Percentiles rank a stretch among this genome's conserved stretches.
phyloP scores from a whole-genome alignment of 2,329 filamentous ascomycete species.

The Aspergillus jensenii region DNA sequence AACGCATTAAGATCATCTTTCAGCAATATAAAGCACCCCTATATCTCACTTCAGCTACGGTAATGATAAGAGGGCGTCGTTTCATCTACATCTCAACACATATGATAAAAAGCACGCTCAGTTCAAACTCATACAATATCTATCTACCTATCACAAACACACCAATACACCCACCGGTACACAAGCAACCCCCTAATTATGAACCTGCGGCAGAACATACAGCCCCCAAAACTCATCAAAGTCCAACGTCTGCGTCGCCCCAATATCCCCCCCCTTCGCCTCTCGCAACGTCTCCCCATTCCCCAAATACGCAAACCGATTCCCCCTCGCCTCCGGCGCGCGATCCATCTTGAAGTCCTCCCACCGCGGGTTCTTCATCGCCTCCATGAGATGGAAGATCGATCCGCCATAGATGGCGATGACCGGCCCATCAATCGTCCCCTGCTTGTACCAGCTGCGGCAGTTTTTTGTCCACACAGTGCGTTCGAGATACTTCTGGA shows the following conservation, averaged over 20 bases:
- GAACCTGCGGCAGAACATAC: no score
- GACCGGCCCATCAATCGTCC: constrained; percentile 46
- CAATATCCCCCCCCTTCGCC: not conserved
- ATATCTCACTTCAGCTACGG: no score
- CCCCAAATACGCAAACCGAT: constrained; percentile 54
- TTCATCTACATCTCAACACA: no score
- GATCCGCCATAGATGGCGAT: constrained; percentile 41
- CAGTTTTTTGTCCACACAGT: constrained; percentile 24
- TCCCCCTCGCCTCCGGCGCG: constrained; percentile 26
- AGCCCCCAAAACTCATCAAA: constrained; percentile 4
- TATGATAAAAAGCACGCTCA: no score
- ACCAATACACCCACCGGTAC: no score
- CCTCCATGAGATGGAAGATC: constrained; percentile 14
- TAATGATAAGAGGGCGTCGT: no score
- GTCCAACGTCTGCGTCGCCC: not conserved
- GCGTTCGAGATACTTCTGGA: constrained; percentile 20
- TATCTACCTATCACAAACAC: no score
- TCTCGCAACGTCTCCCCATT: constrained; percentile 40
- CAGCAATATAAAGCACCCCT: no score
- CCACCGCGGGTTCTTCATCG: constrained; percentile 47
- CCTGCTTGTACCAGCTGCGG: constrained; percentile 37
- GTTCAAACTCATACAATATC: no score
- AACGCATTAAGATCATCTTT: no score
- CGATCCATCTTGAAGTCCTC: constrained; percentile 58
- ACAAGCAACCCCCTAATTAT: no score